Evolutionary conservation across 2,329 filamentous ascomycete species (phyloP).

Genomic region (Xylaria multiplex): DNA sequence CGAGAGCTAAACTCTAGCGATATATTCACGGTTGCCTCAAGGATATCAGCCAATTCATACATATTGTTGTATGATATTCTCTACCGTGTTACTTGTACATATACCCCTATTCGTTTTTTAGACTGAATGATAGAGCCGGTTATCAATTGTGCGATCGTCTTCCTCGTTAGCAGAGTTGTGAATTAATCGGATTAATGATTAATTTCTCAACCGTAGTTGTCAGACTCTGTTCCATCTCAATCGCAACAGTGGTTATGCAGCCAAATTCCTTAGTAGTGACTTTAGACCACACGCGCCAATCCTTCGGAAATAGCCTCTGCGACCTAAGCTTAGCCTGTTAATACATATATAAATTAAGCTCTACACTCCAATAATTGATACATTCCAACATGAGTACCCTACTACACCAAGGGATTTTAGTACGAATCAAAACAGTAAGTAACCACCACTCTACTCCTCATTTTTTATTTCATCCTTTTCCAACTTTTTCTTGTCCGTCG

Average conservation of each 20-base stretch:
- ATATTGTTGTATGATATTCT: constrained; percentile 1
- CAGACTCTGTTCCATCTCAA: too few species aligned
- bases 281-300: neutral
- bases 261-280: too few species aligned
- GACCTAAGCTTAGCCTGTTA: neutral
- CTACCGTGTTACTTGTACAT: neutral
- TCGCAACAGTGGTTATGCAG: neutral
- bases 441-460: constrained; percentile 30
- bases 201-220: neutral
- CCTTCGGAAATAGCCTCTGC: neutral
- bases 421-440: constrained; percentile 2
- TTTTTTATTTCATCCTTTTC: constrained; percentile 30
- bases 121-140: neutral
- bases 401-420: neutral
- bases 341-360: constrained; percentile 17
- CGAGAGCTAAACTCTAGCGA: constrained; percentile 34
- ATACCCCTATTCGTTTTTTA: neutral
- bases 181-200: too few species aligned
- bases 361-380: constrained; percentile 10
- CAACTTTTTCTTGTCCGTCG: constrained; percentile 51
- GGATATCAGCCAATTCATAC: neutral
- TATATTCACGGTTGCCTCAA: neutral
- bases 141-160: neutral
- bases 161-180: neutral
- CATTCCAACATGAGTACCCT: neutral